Conservation (phyloP, 345 rosid genomes). For the Eucalyptus tenuipes region DNA sequence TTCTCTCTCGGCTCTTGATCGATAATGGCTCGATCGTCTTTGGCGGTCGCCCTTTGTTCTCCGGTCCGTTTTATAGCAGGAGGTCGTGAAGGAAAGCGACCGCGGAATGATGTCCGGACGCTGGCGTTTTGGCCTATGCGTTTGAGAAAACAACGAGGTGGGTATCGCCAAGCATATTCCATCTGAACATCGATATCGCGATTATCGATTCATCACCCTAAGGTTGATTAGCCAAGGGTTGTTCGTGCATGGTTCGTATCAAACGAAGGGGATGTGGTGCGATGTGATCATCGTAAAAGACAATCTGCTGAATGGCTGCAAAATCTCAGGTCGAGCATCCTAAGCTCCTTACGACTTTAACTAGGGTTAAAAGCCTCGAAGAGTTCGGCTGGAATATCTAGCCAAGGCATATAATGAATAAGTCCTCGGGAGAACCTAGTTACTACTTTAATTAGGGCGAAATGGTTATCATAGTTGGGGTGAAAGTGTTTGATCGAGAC, state of each 20-base stretch:
- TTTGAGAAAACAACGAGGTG: constrained; percentile 7
- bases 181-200: neutral
- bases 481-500: neutral
- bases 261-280: neutral
- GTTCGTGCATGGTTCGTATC: neutral
- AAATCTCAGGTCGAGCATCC: neutral
- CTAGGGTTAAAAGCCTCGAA: neutral
- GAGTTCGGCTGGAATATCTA: neutral
- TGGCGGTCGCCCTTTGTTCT: neutral
- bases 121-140: neutral
- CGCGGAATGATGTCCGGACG: neutral
- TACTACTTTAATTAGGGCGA: neutral
- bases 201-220: neutral
- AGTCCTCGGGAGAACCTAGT: neutral
- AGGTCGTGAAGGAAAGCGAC: neutral
- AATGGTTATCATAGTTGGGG: neutral
- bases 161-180: neutral
- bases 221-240: neutral
- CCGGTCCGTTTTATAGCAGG: neutral
- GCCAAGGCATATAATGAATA: neutral
- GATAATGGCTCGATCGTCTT: neutral
- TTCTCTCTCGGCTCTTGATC: neutral
- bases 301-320: neutral
- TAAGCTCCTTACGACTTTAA: neutral
- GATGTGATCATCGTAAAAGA: neutral